Evolutionary conservation across 805 yeast species (phyloP).

Genomic region (Ascoidea rubescens): DNA sequence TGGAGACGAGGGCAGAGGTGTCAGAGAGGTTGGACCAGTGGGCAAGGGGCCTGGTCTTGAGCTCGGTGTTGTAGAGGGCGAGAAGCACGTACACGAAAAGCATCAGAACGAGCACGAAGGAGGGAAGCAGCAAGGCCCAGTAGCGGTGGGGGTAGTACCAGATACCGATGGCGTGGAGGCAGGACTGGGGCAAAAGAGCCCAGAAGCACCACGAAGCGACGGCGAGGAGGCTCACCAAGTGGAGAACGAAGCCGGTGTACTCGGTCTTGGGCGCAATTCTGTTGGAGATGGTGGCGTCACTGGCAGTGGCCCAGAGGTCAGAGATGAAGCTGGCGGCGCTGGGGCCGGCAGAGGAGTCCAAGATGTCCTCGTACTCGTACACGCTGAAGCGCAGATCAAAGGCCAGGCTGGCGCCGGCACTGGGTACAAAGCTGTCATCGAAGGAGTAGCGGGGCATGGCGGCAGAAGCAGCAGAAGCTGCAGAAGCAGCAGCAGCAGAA

Average conservation of each 20-base stretch:
- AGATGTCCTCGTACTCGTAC: conserved; percentile 10
- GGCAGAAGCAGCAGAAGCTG: background rate
- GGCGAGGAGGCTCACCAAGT: conserved; percentile 47
- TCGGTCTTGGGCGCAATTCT: conserved; percentile 50
- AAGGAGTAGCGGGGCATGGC: background rate
- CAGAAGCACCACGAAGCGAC: conserved; percentile 50
- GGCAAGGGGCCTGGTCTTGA: conserved; percentile 43
- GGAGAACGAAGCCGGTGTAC: conserved; percentile 78
- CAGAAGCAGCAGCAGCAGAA: background rate
- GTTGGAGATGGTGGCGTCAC: conserved; percentile 50
- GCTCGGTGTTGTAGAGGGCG: conserved; percentile 64
- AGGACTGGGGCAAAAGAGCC: conserved; percentile 57
- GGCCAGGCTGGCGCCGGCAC: background rate
- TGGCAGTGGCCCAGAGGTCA: conserved; percentile 47
- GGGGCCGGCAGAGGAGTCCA: conserved; percentile 1
- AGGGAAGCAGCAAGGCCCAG: conserved; percentile 81
- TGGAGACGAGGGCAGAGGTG: conserved; percentile 29
- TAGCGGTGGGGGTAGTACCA: conserved; percentile 77
- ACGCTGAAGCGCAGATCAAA: background rate
- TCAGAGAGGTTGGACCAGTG: conserved; percentile 59
- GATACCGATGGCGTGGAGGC: conserved; percentile 38
- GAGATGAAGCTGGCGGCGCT: conserved; percentile 15
- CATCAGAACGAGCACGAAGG: conserved; percentile 57
- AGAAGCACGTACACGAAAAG: conserved; percentile 58
- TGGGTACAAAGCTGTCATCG: background rate